A percentile compares a stretch with the other conserved stretches of the same genome.
These are phyloP conservation scores for Trichaptum fuscoviolaceum DNA, from an alignment of 768 basidiomycete species.

Conservation along the genomic window DNA sequence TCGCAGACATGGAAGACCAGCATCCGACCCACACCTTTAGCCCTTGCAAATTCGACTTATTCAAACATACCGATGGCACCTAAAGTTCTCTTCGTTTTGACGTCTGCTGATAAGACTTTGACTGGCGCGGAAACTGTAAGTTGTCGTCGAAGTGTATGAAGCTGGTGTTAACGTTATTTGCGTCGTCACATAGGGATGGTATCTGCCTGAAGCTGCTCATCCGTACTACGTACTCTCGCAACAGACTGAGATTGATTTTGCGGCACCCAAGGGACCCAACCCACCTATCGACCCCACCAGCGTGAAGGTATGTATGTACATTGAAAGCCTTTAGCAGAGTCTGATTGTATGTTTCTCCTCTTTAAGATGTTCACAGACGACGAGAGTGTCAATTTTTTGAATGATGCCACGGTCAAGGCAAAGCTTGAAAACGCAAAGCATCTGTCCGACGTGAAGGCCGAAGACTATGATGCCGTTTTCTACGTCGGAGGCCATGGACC, in stretches of 20 bases:
- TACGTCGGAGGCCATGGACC: constrained; percentile 81
- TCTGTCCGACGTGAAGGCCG: constrained; percentile 50
- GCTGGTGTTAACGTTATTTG: neutral
- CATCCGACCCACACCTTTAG: neutral
- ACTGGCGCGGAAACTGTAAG: constrained; percentile 46
- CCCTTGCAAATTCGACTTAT: neutral
- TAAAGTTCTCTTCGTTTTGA: constrained; percentile 67
- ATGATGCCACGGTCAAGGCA: constrained; percentile 44
- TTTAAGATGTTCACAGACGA: constrained; percentile 50
- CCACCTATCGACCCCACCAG: constrained; percentile 62
- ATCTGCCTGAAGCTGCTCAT: constrained; percentile 71
- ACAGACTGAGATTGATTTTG: constrained; percentile 51
- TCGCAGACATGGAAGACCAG: neutral
- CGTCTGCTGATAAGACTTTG: constrained; percentile 56
- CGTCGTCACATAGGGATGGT: constrained; percentile 55
- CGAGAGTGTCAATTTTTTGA: constrained; percentile 50
- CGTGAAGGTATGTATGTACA: constrained; percentile 35
- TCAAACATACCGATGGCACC: neutral
- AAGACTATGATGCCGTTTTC: constrained; percentile 70
- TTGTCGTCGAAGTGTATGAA: neutral
- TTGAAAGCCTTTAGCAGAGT: neutral
- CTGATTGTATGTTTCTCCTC: neutral
- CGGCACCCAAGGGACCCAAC: constrained; percentile 57
- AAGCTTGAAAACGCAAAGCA: constrained; percentile 55
- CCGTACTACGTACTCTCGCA: constrained; percentile 56